Evolutionary conservation across 139 green algal species (phyloP).

Genomic region (Chlorella sp.): DNA sequence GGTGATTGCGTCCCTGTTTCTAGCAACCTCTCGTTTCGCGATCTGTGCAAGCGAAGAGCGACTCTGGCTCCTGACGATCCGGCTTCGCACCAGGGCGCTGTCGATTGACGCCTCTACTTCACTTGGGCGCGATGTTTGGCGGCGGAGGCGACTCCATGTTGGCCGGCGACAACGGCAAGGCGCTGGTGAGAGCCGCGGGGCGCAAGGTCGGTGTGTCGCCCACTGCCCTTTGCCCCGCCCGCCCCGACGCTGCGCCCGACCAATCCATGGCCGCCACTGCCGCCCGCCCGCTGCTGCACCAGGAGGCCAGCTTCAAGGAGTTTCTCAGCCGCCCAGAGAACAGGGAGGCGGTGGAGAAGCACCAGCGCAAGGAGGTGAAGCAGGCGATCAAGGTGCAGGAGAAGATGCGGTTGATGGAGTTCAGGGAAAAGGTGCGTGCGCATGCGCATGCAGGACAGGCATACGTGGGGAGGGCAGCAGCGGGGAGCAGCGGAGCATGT

Average conservation of each 20-base stretch:
- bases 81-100: neutral
- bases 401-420: slow-evolving; percentile 37
- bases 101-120: neutral
- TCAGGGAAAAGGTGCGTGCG: slow-evolving; percentile 49
- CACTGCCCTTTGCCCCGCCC: too few species aligned
- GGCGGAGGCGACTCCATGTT: neutral
- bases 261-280: too few species aligned
- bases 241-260: too few species aligned
- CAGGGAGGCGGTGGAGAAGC: slow-evolving; percentile 51
- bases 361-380: slow-evolving; percentile 57
- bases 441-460: too few species aligned
- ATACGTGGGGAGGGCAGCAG: too few species aligned
- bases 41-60: too few species aligned
- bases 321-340: slow-evolving; percentile 66
- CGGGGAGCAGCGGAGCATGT: too few species aligned
- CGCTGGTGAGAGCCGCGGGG: neutral
- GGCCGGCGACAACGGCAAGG: neutral
- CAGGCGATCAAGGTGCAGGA: slow-evolving; percentile 49
- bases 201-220: neutral
- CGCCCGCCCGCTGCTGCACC: neutral
- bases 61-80: too few species aligned
- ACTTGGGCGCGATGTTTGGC: slow-evolving; percentile 15
- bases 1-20: too few species aligned
- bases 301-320: slow-evolving; percentile 65
- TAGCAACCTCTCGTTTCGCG: too few species aligned